Base-by-base conservation (phyloP, 1,284 basidiomycete species). In the Spongispora temasekensis region DNA sequence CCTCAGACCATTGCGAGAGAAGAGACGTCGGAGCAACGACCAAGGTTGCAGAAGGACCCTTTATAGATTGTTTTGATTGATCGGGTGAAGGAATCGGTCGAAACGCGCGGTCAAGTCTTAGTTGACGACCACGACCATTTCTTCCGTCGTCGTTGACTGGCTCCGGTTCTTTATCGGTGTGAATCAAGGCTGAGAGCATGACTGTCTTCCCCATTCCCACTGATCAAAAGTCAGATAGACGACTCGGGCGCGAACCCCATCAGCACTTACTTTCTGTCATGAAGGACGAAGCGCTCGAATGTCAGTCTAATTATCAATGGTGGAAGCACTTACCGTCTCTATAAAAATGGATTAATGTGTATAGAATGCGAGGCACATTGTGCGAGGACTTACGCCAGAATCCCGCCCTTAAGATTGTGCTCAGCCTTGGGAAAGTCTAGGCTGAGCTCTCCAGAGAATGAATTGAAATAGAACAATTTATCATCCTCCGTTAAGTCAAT, bases 161-260 rank as follows among this genome's bases (percentile, higher is more conserved):
- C 42, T 83, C 81, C 2, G 79, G 75, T 21, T 80, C 81, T 42
- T 82, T 83, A 64, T 91, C 93, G 13, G 87, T 88, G 67, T 97
- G 95, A 28, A 98, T 91, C 40, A 98, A 83, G 13, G 94, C 89
- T 2, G 95, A 93, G 55, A 98, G 79, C 94, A 97, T 97, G 69
- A 97, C 95, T 1, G 97, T 98, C 78, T 99, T 99, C 5, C 97
- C 97, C 87, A 98, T 93, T 10, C 96, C 94, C 93, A 90, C 86
- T 91, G 57, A 53, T 46, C 6, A 61, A 46, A n/a, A 30, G 59
- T 75, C 52, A 70, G 52, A 35, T 34, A 21, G 23, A 53, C 15
- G 31, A 53, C n/a, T n/a, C n/a, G 25, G 0, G 2, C 23, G 12
- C 42, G 34, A 19, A 37, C 28, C 50, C 28, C 10, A 19, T 56